Evolutionary conservation across 129 eudicot genomes (phyloP).

Genomic region (Helichrysum umbraculigerum): DNA sequence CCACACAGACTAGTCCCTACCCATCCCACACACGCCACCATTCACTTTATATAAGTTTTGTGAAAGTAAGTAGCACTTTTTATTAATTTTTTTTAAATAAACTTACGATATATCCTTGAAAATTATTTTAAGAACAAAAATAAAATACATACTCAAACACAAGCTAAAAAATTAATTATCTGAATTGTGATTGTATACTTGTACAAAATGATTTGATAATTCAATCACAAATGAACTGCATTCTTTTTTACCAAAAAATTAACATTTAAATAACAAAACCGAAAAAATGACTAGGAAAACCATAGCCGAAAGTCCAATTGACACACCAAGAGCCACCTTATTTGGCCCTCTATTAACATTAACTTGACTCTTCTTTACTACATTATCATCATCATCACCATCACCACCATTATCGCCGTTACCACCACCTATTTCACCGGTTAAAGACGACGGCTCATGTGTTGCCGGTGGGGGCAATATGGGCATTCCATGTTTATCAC

Average conservation of each 20-base stretch:
- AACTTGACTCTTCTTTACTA: slow-evolving; percentile 27
- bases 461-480: slow-evolving; percentile 59
- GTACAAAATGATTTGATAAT: background rate
- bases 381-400: slow-evolving; percentile 32
- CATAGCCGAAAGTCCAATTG: slow-evolving; percentile 84
- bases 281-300: slow-evolving; percentile 80
- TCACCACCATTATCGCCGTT: slow-evolving; percentile 23
- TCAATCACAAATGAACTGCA: background rate
- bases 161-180: background rate
- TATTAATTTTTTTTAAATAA: no score
- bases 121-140: no score
- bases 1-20: background rate
- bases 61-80: no score
- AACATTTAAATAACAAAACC: slow-evolving; percentile 64
- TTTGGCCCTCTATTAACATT: slow-evolving; percentile 62
- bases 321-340: slow-evolving; percentile 90
- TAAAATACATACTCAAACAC: background rate
- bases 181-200: background rate
- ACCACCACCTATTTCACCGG: slow-evolving; percentile 30
- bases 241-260: background rate
- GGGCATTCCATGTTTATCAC: slow-evolving; percentile 89
- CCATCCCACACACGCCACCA: background rate
- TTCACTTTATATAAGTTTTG: no score
- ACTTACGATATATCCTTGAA: no score
- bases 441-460: slow-evolving; percentile 25